Base-by-base conservation (phyloP, 2,329 filamentous ascomycete genomes). In the Delphinella strobiligena region DNA sequence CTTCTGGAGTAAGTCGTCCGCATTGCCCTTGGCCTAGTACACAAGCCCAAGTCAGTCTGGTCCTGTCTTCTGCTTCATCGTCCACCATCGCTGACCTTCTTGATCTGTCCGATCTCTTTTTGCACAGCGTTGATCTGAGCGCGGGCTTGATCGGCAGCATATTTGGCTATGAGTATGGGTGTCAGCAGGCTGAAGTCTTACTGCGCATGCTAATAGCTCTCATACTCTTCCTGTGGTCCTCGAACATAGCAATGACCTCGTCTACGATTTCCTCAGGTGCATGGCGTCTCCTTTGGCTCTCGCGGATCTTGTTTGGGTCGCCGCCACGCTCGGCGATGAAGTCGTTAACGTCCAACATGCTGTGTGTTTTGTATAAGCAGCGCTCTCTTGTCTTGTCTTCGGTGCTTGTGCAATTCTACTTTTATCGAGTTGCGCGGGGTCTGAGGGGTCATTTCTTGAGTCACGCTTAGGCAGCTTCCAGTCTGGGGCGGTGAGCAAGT, bases 51-150 rank as follows among this genome's bases (percentile, higher is more conserved):
- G 31, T 35, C 31, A 43, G 29, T 31, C 12, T 4, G 12, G 7
- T 11, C 8, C 9, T 16, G 11, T 15, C 19, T 5, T 10, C 1
- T 22, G 8, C 9, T n/a, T 9, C 9, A 17, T 19, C 5, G 30
- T 17, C 11, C 9, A 5, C 11, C 12, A 27, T 15, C 34, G n/a
- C 31, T 49, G 77, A 35, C 78, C 79, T 93, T 94, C 69, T 93
- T 94, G 71, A 89, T 93, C 54, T 75, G 68, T 14, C 83, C 86
- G 56, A 96, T 93, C 59, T 87, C 78, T 65, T 93, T 94, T 61
- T 93, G 84, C 19, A 86, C 74, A 15, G 75, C 78, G 65, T 96
- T 96, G 63, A 94, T 88, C 66, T 83, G 78, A 53, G 78, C 78
- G 49, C 81, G 82, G 51, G 91, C 74, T 60, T 93, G 85, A 15